phyloP scores from a whole-genome alignment of 352 stramenopile genomes.

The Pythium aristosporum region DNA sequence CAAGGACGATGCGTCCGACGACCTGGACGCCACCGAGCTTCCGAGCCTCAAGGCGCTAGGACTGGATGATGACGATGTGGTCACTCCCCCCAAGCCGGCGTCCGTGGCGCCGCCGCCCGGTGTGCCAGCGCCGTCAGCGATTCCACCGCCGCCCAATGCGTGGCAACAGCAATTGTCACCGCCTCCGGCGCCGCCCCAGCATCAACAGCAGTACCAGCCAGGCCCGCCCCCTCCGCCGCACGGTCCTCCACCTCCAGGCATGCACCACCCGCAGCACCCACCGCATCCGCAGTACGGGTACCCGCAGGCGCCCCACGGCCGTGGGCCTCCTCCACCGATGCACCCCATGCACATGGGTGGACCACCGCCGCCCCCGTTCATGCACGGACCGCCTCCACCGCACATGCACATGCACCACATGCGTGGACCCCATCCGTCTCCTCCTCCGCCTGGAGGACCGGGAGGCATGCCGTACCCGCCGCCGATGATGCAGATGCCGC shows the following conservation, averaged over 20 bases:
- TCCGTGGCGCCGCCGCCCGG: constrained; percentile 15
- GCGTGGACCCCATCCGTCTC: constrained; percentile 31
- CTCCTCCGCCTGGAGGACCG: constrained; percentile 21
- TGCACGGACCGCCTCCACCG: not conserved
- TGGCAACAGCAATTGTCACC: constrained; percentile 21
- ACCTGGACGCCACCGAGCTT: constrained; percentile 70
- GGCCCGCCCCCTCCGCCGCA: constrained; percentile 29
- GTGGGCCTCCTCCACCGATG: constrained; percentile 25
- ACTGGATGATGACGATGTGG: constrained; percentile 67
- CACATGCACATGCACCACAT: constrained; percentile 36
- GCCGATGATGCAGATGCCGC: constrained; percentile 41
- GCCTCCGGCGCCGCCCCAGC: constrained; percentile 5
- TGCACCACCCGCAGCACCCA: constrained; percentile 1
- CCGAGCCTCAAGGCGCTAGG: constrained; percentile 60
- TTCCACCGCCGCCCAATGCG: constrained; percentile 27
- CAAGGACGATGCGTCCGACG: constrained; percentile 43
- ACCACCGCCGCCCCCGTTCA: constrained; percentile 23
- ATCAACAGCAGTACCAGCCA: constrained; percentile 6
- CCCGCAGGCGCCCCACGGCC: constrained; percentile 26
- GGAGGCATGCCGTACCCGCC: constrained; percentile 41
- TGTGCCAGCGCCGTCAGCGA: constrained; percentile 21
- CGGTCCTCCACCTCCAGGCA: constrained; percentile 17
- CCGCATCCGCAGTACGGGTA: constrained; percentile 22
- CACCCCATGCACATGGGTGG: constrained; percentile 24
- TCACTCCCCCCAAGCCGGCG: constrained; percentile 16